Base-by-base conservation (phyloP, 352 stramenopile genomes). In the Phytophthora aleatoria region DNA sequence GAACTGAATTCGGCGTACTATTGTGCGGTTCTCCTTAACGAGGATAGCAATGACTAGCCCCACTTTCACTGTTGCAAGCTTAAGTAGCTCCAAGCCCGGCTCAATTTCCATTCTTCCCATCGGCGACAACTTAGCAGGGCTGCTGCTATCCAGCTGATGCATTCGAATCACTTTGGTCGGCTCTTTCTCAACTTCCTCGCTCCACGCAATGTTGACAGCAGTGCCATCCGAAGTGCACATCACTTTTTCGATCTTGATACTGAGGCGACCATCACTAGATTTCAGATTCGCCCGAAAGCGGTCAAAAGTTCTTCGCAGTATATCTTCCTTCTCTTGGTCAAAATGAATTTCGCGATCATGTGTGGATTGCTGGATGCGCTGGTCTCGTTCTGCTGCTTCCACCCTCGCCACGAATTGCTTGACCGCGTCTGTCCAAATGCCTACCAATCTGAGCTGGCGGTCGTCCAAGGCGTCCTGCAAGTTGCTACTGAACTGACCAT, bases 41-140 rank as follows among this genome's bases (percentile, higher is more conserved):
- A 74, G 44, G 30, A 68, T 41, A 6, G 45, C 61, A 39, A 74
- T 41, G 2, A 44, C 26, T 9, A 41, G 20, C 2, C 20, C 43
- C 26, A 27, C 31, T 43, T 69, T 74, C 44, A 71, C 62, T 3
- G 51, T 64, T 6, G 41, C 35, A 9, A 69, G 11, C 30, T 68
- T 50, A 1, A 33, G 24, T 15, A 74, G 3, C 28, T 68, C 13
- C 3, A 44, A 42, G 0, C 62, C 62, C 1, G 57, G 33, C 26
- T 65, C 57, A 55, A 64, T 51, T 28, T 74, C 57, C 15, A 68
- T 12, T n/a, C 12, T 61, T 13, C 67, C 67, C 27, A 74, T 3
- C 9, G 31, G 4, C 1, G 55, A 42, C 9, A 59, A 11, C 36
- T 55, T 13, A 15, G 15, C 31, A 57, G 41, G 20, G 4, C 15